Conservation (phyloP, 225 moss, liverwort and hornwort species). For the Anthoceros angustus region DNA sequence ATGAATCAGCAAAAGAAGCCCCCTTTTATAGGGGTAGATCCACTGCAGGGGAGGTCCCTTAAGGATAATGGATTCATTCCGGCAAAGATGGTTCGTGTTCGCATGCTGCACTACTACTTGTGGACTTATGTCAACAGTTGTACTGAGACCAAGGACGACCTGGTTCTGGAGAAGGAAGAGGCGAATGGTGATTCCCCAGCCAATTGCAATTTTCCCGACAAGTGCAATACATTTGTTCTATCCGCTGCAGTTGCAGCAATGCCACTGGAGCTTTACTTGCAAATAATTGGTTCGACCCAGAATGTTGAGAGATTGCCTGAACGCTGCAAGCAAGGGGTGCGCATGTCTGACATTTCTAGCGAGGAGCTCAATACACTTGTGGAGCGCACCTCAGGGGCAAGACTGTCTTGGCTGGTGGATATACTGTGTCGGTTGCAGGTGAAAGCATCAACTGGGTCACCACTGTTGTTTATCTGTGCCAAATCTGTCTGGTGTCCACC, state of each 20-base stretch:
- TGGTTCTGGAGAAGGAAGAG: constrained; percentile 11
- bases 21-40: constrained; percentile 32
- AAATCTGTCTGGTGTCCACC: not conserved
- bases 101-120: constrained; percentile 79
- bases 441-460: constrained; percentile 5
- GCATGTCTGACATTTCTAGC: constrained; percentile 71
- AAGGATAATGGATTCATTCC: constrained; percentile 84
- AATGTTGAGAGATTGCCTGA: constrained; percentile 42
- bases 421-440: constrained; percentile 85
- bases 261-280: constrained; percentile 82
- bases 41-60: constrained; percentile 47
- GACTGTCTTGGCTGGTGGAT: constrained; percentile 98
- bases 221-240: constrained; percentile 62
- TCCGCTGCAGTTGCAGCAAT: constrained; percentile 64
- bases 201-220: constrained; percentile 39
- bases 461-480: constrained; percentile 6
- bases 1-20: constrained; percentile 11
- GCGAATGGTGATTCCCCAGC: constrained; percentile 18
- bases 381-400: constrained; percentile 59
- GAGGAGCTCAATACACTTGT: constrained; percentile 33
- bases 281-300: constrained; percentile 65
- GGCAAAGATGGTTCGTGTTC: constrained; percentile 95
- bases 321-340: constrained; percentile 48
- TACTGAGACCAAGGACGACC: constrained; percentile 38
- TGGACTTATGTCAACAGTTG: constrained; percentile 63